A percentile compares a stretch with the other conserved stretches of the same genome.
Evolutionary conservation across 164 flowering plant genomes (phyloP).

Genomic region (Berberis thunbergii): DNA sequence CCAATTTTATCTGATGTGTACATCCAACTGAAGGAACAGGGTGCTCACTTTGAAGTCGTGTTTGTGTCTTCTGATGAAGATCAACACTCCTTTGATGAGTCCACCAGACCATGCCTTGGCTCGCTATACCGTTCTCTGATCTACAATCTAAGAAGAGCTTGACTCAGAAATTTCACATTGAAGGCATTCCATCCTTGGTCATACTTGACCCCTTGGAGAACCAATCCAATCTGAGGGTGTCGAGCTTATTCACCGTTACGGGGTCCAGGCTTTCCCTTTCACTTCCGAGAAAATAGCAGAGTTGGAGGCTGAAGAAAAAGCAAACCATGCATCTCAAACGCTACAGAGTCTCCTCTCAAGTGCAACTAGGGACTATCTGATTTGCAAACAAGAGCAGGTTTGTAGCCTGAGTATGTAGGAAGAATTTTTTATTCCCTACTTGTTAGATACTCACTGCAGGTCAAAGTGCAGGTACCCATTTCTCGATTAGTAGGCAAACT

Average conservation of each 20-base stretch:
- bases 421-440: not conserved
- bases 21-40: conserved; percentile 15
- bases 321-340: conserved; percentile 21
- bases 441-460: conserved; percentile 2
- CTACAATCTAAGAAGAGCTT: conserved; percentile 21
- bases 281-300: conserved; percentile 13
- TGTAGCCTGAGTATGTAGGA: not conserved
- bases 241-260: conserved; percentile 23
- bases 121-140: conserved; percentile 26
- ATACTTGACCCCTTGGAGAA: conserved; percentile 10
- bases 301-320: conserved; percentile 25
- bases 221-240: conserved; percentile 23
- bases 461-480: conserved; percentile 25
- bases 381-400: conserved; percentile 16
- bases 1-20: conserved; percentile 16
- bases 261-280: conserved; percentile 23
- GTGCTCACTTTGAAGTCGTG: conserved; percentile 22
- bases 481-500: conserved; percentile 55
- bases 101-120: conserved; percentile 29
- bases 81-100: conserved; percentile 12
- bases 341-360: conserved; percentile 14
- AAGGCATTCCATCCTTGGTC: conserved; percentile 24
- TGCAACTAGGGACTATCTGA: conserved; percentile 16
- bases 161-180: conserved; percentile 20
- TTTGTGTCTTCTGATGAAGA: conserved; percentile 31